A percentile compares a stretch with the other conserved stretches of the same genome.
Evolutionary conservation across 805 yeast genomes (phyloP).

Genomic region (Yamadazyma scolyti): DNA sequence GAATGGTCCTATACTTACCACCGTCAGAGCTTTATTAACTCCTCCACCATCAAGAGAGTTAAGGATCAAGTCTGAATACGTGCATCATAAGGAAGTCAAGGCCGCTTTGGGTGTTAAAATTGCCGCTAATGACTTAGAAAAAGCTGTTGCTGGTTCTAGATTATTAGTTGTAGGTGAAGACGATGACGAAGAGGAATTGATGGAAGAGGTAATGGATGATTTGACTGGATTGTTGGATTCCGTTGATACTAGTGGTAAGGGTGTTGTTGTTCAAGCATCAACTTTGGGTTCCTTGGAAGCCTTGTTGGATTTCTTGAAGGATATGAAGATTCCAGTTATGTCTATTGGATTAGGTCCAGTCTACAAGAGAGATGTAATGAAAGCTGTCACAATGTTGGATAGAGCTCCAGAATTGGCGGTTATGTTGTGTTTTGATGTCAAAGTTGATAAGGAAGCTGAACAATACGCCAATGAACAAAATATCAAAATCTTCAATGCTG

Average conservation of each 20-base stretch:
- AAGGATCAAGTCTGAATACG: constrained; percentile 93
- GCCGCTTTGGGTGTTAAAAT: constrained; percentile 99
- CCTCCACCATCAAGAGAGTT: constrained; percentile 97
- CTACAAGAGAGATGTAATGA: constrained; percentile 96
- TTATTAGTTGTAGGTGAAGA: constrained; percentile 92
- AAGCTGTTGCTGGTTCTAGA: constrained; percentile 99
- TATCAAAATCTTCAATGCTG: constrained; percentile 90
- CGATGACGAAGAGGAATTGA: constrained; percentile 94
- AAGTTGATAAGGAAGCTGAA: constrained; percentile 96
- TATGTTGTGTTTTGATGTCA: constrained; percentile 98
- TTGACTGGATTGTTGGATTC: constrained; percentile 90
- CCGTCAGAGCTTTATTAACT: constrained; percentile 90
- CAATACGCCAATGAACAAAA: constrained; percentile 95
- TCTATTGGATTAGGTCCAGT: constrained; percentile 98
- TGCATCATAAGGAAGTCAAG: constrained; percentile 95
- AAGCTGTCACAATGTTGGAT: constrained; percentile 94
- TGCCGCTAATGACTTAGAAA: constrained; percentile 95
- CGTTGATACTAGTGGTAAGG: constrained; percentile 91
- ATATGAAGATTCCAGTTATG: constrained; percentile 99
- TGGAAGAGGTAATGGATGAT: constrained; percentile 99
- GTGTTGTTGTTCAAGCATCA: constrained; percentile 98
- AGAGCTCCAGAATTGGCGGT: constrained; percentile 93
- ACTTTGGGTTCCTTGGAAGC: constrained; percentile 99
- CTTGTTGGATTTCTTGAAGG: constrained; percentile 90
- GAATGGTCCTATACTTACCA: constrained; percentile 97